Evolutionary conservation across 2,329 filamentous ascomycete species (phyloP).

Genomic region (Pseudogymnoascus sp.): DNA sequence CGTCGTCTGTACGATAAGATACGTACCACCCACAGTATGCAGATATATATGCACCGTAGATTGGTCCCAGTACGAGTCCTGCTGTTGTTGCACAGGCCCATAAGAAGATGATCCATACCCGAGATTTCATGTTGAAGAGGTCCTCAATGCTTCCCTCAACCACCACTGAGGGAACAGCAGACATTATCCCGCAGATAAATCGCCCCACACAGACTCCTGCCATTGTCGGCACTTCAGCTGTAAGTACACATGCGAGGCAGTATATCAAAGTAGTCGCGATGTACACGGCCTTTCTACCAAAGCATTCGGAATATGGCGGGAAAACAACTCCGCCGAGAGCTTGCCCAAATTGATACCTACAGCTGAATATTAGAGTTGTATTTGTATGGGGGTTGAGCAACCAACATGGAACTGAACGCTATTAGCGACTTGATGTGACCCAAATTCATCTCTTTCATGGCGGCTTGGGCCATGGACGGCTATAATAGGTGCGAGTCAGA

Average conservation of each 20-base stretch:
- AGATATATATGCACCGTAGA: conserved; percentile 37
- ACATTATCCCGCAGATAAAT: conserved; percentile 37
- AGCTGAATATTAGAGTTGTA: neutral
- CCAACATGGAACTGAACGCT: conserved; percentile 16
- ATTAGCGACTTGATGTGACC: conserved; percentile 18
- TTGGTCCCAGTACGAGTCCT: conserved; percentile 38
- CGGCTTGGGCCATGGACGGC: conserved; percentile 18
- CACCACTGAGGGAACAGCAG: conserved; percentile 41
- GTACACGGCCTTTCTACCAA: conserved; percentile 32
- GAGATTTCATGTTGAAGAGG: conserved; percentile 38
- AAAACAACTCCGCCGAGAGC: conserved; percentile 33
- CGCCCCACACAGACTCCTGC: conserved; percentile 35
- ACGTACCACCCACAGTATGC: conserved; percentile 30
- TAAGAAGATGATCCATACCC: conserved; percentile 40
- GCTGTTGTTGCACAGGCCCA: conserved; percentile 39
- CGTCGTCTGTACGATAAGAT: neutral
- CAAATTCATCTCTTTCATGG: conserved; percentile 16
- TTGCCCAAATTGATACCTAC: conserved; percentile 32
- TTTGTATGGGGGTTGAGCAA: conserved; percentile 12
- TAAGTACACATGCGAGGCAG: conserved; percentile 31
- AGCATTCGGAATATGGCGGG: conserved; percentile 33
- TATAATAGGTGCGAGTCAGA: conserved; percentile 9
- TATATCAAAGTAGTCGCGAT: conserved; percentile 29
- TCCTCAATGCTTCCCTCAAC: conserved; percentile 43
- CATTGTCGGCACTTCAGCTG: conserved; percentile 32